Base-by-base conservation (phyloP, 1,284 basidiomycete species). In the Termitomyces sp. region DNA sequence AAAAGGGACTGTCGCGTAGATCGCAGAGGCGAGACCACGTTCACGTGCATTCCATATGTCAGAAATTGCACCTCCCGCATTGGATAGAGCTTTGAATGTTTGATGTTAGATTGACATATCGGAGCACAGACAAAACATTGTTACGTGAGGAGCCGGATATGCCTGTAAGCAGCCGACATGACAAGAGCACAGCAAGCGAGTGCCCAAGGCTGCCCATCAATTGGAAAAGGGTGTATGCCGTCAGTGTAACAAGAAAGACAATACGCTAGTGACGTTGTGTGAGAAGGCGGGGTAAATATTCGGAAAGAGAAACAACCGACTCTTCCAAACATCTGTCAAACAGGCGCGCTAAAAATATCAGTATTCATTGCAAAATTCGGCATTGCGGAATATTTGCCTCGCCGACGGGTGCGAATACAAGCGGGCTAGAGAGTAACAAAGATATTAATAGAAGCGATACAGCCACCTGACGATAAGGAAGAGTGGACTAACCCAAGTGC, bases 1-100 rank as follows among this genome's bases (percentile, higher is more conserved):
- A 64, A 88, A 89, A 1, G 87, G 85, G 14, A 84, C 83, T 2
- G 79, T 76, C 0, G 83, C 75, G 63, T 86, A 87, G 7, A 88
- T 71, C 9, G 78, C 73, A 2, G 80, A 77, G 10, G 84, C 84
- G 19, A 79, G 62, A 9, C 79, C 82, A 18, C 83, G 77, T 60
- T 85, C 81, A 42, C 75, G 71, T 33, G 79, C 67, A 40, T 70
- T 72, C 75, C 80, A 85, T 58, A 85, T 77, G 58, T 87, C 84
- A 30, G 77, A 69, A 42, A 86, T 72, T n/a, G 74, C 72, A 5
- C 81, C 83, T 26, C 81, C 82, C 6, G 79, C 75, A 63, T 84
- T 84, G 5, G 81, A 81, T 37, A 86, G 67, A 18, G 81, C 82
- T 77, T 57, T 6, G 5, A 26, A 41, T 40, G 47, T 40, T 28